Conservation (phyloP, 2,329 filamentous ascomycete genomes). For the Dothidotthia symphoricarpi region DNA sequence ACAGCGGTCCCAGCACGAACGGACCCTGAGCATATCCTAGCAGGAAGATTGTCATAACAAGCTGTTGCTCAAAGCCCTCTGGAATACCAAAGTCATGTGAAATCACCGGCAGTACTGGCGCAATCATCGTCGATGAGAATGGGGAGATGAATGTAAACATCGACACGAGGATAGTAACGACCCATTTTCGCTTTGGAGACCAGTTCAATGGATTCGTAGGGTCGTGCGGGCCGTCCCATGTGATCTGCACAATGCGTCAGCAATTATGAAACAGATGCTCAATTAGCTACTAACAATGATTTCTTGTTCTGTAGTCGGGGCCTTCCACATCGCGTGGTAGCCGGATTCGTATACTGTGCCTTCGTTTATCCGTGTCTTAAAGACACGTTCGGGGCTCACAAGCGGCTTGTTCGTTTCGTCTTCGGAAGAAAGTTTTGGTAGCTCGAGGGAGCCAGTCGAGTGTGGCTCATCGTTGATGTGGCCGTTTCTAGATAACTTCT, state of each 20-base stretch:
- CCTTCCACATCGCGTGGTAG: conserved; percentile 5
- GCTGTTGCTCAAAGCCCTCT: conserved; percentile 26
- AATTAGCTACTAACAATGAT: conserved; percentile 15
- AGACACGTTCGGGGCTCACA: conserved; percentile 23
- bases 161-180: conserved; percentile 47
- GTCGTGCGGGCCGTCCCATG: conserved; percentile 49
- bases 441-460: conserved; percentile 5
- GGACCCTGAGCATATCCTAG: conserved; percentile 41
- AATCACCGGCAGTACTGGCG: conserved; percentile 34
- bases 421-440: conserved; percentile 24
- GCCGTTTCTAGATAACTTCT: conserved; percentile 8
- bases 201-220: conserved; percentile 51
- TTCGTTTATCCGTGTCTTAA: conserved; percentile 15
- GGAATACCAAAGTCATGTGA: conserved; percentile 34
- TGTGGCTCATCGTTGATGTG: conserved; percentile 5
- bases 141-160: conserved; percentile 42
- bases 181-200: conserved; percentile 46
- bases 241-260: conserved; percentile 28
- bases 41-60: conserved; percentile 41
- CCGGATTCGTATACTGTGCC: conserved; percentile 12
- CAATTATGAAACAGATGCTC: not conserved
- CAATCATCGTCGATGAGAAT: conserved; percentile 42
- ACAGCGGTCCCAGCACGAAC: conserved; percentile 37
- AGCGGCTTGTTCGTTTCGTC: conserved; percentile 11
- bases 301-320: conserved; percentile 9